Percentiles rank a stretch among this genome's conserved stretches.
These are phyloP conservation scores for Annulohypoxylon maeteangense DNA, from an alignment of 495 filamentous ascomycete genomes.

Conservation along the genomic window DNA sequence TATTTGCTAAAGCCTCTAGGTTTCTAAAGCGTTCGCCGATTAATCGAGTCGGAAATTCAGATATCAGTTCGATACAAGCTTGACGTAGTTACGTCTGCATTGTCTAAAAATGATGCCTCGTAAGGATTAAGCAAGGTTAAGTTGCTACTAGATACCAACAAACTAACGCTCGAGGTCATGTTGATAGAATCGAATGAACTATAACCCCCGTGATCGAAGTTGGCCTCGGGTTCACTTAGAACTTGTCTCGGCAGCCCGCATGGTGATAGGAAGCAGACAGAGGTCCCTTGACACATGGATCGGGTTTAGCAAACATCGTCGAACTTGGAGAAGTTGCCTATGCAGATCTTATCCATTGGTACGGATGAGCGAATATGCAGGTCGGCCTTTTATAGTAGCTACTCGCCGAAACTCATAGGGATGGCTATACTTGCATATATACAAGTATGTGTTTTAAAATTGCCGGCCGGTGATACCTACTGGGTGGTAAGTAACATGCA, in stretches of 20 bases:
- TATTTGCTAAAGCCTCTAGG: slow-evolving; percentile 22
- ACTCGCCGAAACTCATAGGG: slow-evolving; percentile 4
- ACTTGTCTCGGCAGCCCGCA: slow-evolving; percentile 28
- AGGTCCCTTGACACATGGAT: neutral
- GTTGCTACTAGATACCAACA: too few relatives aligned
- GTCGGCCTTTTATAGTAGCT: slow-evolving; percentile 9
- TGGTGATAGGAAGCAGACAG: slow-evolving; percentile 16
- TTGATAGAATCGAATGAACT: neutral
- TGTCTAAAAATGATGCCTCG: neutral
- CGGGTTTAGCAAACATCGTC: slow-evolving; percentile 13
- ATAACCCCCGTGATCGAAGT: neutral
- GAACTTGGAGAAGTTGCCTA: neutral
- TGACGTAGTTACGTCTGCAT: neutral
- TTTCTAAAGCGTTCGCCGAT: neutral
- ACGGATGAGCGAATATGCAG: slow-evolving; percentile 29
- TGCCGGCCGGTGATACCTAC: slow-evolving; percentile 19
- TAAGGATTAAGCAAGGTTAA: neutral
- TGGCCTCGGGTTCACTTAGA: slow-evolving; percentile 4
- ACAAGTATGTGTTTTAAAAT: slow-evolving; percentile 18
- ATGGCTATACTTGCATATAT: slow-evolving; percentile 3
- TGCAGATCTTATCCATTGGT: slow-evolving; percentile 26
- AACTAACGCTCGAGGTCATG: neutral
- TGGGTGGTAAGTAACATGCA: slow-evolving; percentile 8
- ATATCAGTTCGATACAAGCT: slow-evolving; percentile 6
- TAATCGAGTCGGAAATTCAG: neutral